These are phyloP conservation scores for Fusarium udum DNA, from an alignment of 2,329 filamentous ascomycete genomes.

Conservation along the genomic window DNA sequence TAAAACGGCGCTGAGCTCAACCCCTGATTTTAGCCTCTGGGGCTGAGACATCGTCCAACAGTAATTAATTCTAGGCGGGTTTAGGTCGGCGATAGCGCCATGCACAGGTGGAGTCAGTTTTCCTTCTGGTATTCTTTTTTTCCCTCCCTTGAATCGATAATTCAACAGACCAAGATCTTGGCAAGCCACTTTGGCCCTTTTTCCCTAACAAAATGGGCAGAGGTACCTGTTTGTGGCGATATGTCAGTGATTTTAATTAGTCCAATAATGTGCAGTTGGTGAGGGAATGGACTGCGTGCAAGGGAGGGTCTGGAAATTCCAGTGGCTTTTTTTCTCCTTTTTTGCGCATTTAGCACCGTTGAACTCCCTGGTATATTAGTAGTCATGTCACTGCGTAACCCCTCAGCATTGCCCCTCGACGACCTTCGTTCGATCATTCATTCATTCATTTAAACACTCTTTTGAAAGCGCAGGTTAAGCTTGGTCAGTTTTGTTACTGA, in stretches of 20 bases:
- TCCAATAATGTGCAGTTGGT: not conserved
- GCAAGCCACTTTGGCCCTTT: not conserved
- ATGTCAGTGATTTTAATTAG: not conserved
- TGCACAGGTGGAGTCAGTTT: not conserved
- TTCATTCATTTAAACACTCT: not conserved
- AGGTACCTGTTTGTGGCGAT: not conserved
- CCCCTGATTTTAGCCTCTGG: not conserved
- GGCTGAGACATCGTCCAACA: not conserved
- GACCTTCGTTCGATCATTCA: not conserved
- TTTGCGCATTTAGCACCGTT: not conserved
- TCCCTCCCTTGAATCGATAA: not conserved
- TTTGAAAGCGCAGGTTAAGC: not conserved
- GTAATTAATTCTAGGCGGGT: not conserved
- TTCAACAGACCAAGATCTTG: not conserved
- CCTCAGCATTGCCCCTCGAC: not conserved
- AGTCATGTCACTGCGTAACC: not conserved
- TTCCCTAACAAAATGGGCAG: not conserved
- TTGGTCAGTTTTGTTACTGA: conserved; percentile 2
- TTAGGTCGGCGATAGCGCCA: not conserved
- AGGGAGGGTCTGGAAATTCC: conserved; percentile 20
- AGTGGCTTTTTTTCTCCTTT: conserved; percentile 15
- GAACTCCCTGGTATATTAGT: conserved; percentile 13
- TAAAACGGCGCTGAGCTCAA: not conserved
- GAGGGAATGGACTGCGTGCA: not conserved
- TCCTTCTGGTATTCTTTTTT: conserved; percentile 8